A percentile compares a stretch with the other conserved stretches of the same genome.
Evolutionary conservation across 768 basidiomycete species (phyloP).

Genomic region (Pulveroboletus sp.): DNA sequence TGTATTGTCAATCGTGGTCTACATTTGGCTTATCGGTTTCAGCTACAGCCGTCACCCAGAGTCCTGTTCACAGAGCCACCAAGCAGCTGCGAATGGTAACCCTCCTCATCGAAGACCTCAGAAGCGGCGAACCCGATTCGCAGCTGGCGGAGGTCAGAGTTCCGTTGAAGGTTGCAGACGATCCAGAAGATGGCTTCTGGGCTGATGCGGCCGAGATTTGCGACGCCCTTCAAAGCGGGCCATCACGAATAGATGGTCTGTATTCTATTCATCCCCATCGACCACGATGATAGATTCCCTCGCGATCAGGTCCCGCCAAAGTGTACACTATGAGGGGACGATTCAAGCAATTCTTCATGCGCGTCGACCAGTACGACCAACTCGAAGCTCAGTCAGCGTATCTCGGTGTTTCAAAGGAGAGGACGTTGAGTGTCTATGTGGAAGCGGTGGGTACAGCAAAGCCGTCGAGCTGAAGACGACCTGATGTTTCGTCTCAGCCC

Average conservation of each 20-base stretch:
- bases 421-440: slow-evolving; percentile 55
- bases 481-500: slow-evolving; percentile 21
- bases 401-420: slow-evolving; percentile 48
- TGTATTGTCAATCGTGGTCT: slow-evolving; percentile 3
- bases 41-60: slow-evolving; percentile 13
- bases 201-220: slow-evolving; percentile 63
- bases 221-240: slow-evolving; percentile 53
- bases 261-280: background rate
- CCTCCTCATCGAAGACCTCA: slow-evolving; percentile 60
- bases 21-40: slow-evolving; percentile 7
- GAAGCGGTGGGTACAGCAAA: slow-evolving; percentile 45
- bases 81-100: slow-evolving; percentile 52
- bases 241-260: slow-evolving; percentile 67
- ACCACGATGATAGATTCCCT: background rate
- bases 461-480: background rate
- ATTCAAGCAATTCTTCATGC: slow-evolving; percentile 66
- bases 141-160: slow-evolving; percentile 66
- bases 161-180: slow-evolving; percentile 46
- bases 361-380: slow-evolving; percentile 48
- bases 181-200: slow-evolving; percentile 60
- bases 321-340: slow-evolving; percentile 63
- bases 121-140: slow-evolving; percentile 49
- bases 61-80: slow-evolving; percentile 10
- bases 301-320: slow-evolving; percentile 55
- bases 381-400: slow-evolving; percentile 54